A percentile compares a stretch with the other conserved stretches of the same genome.
These are phyloP conservation scores for Claviceps capensis DNA, from an alignment of 2,329 filamentous ascomycete genomes.

Conservation along the genomic window DNA sequence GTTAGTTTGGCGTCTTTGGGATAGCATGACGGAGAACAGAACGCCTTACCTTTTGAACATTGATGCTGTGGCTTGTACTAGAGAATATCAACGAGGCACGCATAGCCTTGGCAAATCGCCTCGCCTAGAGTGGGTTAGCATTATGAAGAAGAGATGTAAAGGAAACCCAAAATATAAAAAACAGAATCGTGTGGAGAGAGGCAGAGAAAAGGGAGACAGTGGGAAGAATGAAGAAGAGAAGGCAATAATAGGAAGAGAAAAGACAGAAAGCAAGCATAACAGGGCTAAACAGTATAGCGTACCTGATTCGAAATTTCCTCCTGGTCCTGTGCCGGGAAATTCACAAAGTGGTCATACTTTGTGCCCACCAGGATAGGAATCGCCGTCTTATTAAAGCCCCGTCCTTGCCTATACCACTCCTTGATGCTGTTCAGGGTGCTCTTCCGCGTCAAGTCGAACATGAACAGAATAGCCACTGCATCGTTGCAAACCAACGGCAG, in stretches of 20 bases:
- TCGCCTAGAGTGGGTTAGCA: slow-evolving; percentile 43
- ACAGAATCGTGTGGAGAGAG: too few species aligned
- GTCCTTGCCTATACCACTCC: slow-evolving; percentile 96
- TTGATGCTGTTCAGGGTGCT: slow-evolving; percentile 98
- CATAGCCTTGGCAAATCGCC: slow-evolving; percentile 96
- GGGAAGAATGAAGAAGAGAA: background rate
- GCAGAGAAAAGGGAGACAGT: background rate
- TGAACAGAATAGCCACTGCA: slow-evolving; percentile 95
- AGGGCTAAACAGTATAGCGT: slow-evolving; percentile 5
- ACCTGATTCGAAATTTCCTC: slow-evolving; percentile 97
- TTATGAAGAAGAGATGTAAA: background rate
- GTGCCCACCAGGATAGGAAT: slow-evolving; percentile 95
- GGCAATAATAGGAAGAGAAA: background rate
- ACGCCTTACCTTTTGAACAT: slow-evolving; percentile 73
- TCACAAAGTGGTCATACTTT: slow-evolving; percentile 99
- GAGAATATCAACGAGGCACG: slow-evolving; percentile 95
- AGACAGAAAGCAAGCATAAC: slow-evolving; percentile 2
- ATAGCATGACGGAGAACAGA: background rate
- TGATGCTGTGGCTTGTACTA: slow-evolving; percentile 98
- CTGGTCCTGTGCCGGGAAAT: slow-evolving; percentile 92
- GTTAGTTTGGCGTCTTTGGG: background rate
- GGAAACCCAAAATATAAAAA: too few species aligned
- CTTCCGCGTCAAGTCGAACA: slow-evolving; percentile 97
- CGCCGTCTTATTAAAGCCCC: slow-evolving; percentile 99
- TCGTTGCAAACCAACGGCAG: slow-evolving; percentile 98